These are phyloP conservation scores for Blastobotrys niveus DNA, from an alignment of 1,139 yeast genomes.

Conservation along the genomic window DNA sequence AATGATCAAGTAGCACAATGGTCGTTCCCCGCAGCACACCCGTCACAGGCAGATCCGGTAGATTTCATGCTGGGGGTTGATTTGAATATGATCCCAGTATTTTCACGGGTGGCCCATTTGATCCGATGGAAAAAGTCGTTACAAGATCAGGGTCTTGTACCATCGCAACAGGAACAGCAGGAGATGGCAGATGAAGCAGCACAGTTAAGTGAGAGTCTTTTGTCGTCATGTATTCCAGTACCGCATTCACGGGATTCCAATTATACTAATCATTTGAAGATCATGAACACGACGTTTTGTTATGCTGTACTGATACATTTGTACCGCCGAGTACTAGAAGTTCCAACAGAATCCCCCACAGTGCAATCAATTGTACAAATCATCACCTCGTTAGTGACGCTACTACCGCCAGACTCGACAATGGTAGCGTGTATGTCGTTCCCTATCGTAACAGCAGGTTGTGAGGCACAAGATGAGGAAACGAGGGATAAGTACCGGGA, in stretches of 20 bases:
- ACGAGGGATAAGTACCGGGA: slow-evolving; percentile 36
- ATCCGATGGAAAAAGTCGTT: slow-evolving; percentile 34
- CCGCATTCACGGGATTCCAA: slow-evolving; percentile 6
- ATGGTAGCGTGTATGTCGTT: slow-evolving; percentile 51
- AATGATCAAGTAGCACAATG: slow-evolving; percentile 8
- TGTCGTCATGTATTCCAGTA: slow-evolving; percentile 22
- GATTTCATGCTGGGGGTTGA: slow-evolving; percentile 53
- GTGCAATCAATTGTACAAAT: slow-evolving; percentile 44
- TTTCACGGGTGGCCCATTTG: slow-evolving; percentile 44
- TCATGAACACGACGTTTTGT: slow-evolving; percentile 48
- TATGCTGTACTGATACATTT: slow-evolving; percentile 48
- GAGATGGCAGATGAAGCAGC: slow-evolving; percentile 25
- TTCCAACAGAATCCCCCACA: slow-evolving; percentile 41
- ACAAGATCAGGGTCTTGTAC: too few relatives aligned
- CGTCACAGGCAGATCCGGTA: slow-evolving; percentile 29
- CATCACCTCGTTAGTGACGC: slow-evolving; percentile 37
- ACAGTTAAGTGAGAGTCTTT: slow-evolving; percentile 24
- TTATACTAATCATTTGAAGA: slow-evolving; percentile 33
- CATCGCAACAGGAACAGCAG: slow-evolving; percentile 18
- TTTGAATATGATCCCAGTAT: slow-evolving; percentile 45
- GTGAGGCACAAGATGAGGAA: slow-evolving; percentile 43
- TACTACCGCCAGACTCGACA: slow-evolving; percentile 39
- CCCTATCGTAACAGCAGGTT: slow-evolving; percentile 50
- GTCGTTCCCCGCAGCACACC: slow-evolving; percentile 3
- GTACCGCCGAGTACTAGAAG: slow-evolving; percentile 44